Conservation (phyloP, 768 basidiomycete genomes). For the Galerina marginata region DNA sequence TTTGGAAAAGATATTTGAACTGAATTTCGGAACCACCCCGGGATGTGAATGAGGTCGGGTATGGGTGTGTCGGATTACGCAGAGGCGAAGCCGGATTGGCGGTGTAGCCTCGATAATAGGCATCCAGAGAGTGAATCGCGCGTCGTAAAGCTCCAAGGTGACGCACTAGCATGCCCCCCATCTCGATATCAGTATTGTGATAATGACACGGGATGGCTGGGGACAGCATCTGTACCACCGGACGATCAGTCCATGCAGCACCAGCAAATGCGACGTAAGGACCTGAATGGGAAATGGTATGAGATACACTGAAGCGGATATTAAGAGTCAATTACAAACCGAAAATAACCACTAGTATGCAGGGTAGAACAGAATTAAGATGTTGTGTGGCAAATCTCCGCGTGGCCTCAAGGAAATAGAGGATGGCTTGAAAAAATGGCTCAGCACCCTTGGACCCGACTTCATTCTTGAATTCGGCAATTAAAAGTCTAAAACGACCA, state of each 20-base stretch:
- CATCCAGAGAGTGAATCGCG: not conserved
- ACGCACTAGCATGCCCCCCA: not conserved
- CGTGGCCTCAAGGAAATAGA: slow-evolving; percentile 10
- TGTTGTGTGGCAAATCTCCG: not conserved
- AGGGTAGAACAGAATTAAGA: not conserved
- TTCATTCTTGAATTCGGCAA: slow-evolving; percentile 14
- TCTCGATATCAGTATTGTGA: slow-evolving; percentile 18
- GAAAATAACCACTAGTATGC: not conserved
- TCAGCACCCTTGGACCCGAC: slow-evolving; percentile 8
- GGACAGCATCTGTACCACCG: not conserved
- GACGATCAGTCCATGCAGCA: slow-evolving; percentile 23
- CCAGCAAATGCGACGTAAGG: slow-evolving; percentile 29
- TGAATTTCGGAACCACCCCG: not conserved
- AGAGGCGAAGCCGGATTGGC: not conserved
- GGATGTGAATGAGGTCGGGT: not conserved
- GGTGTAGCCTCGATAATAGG: not conserved
- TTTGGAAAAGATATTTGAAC: not conserved
- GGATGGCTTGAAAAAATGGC: slow-evolving; percentile 1
- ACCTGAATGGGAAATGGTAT: slow-evolving; percentile 13
- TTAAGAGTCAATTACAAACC: not conserved
- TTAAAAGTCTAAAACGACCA: not conserved
- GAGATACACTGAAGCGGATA: not conserved
- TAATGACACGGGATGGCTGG: slow-evolving; percentile 21
- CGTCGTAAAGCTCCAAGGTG: not conserved
- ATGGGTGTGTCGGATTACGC: not conserved